Percentiles rank a stretch among this genome's conserved stretches.
phyloP scores from a whole-genome alignment of 176 grass and related monocot genomes.

The Phyllostachys edulis region DNA sequence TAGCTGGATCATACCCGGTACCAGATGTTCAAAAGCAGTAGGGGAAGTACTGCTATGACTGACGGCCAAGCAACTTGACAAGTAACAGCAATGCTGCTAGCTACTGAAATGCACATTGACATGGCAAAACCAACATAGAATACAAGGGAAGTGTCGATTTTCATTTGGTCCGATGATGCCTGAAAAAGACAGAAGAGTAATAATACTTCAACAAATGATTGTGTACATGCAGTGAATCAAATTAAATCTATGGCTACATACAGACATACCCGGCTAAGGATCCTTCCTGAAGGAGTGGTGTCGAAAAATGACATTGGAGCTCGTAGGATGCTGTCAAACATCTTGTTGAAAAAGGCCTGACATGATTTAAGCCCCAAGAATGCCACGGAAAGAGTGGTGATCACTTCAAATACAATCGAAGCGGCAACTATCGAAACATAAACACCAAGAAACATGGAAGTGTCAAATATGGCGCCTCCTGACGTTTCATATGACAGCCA shows the following conservation, averaged over 20 bases:
- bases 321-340: constrained; percentile 82
- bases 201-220: background rate
- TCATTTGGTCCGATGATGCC: constrained; percentile 84
- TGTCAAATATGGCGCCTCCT: constrained; percentile 47
- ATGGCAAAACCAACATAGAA: constrained; percentile 61
- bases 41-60: constrained; percentile 65
- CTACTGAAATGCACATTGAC: constrained; percentile 81
- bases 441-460: constrained; percentile 71
- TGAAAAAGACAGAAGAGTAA: constrained; percentile 28
- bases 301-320: constrained; percentile 98
- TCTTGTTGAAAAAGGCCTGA: constrained; percentile 75
- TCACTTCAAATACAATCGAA: constrained; percentile 51
- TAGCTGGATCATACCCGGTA: constrained; percentile 69
- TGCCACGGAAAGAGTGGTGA: constrained; percentile 54
- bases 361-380: constrained; percentile 75
- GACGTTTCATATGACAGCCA: constrained; percentile 94
- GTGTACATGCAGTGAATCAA: background rate
- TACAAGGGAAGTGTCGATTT: constrained; percentile 72
- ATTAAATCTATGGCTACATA: constrained; percentile 2
- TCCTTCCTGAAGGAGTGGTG: constrained; percentile 93
- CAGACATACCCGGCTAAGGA: constrained; percentile 79
- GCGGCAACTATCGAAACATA: constrained; percentile 56
- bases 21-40: constrained; percentile 82
- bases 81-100: constrained; percentile 62
- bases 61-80: constrained; percentile 94